These are phyloP conservation scores for Wallacemonas collosoma DNA, from an alignment of 208 protist genomes.

Conservation along the genomic window DNA sequence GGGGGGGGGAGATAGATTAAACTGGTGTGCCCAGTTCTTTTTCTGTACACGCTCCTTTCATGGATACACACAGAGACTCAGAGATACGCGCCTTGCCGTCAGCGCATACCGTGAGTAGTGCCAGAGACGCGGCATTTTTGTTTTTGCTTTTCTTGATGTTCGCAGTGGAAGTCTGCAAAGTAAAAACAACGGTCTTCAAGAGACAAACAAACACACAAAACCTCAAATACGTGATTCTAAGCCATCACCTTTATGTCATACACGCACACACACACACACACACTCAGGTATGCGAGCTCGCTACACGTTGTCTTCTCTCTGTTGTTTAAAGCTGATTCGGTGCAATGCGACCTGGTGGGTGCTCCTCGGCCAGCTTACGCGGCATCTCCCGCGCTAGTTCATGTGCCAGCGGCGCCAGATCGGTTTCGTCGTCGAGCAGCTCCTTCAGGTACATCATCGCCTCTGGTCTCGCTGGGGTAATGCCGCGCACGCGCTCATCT, in stretches of 20 bases:
- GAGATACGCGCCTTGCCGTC: no score
- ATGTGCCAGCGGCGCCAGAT: slow-evolving; percentile 66
- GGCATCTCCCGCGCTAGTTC: slow-evolving; percentile 74
- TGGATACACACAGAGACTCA: no score
- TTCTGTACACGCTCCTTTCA: no score
- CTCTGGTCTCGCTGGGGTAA: slow-evolving; percentile 61
- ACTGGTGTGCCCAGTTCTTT: no score
- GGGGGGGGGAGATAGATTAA: no score
- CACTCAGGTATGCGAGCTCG: no score
- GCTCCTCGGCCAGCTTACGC: slow-evolving; percentile 54
- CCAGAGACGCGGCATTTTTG: no score
- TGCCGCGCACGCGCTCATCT: slow-evolving; percentile 65
- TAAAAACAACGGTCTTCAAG: neutral
- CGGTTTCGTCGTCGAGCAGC: slow-evolving; percentile 87
- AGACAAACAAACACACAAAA: slow-evolving; percentile 14
- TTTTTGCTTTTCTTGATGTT: neutral
- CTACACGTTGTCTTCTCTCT: neutral
- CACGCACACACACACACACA: no score
- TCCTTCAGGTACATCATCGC: slow-evolving; percentile 86
- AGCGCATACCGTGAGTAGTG: no score
- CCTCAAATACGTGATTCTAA: neutral
- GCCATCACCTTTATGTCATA: no score
- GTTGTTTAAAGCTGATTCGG: slow-evolving; percentile 53
- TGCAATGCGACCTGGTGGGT: slow-evolving; percentile 61
- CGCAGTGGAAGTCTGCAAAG: neutral